phyloP scores from a whole-genome alignment of 768 basidiomycete genomes.

The Mrakia hoshinonis region DNA sequence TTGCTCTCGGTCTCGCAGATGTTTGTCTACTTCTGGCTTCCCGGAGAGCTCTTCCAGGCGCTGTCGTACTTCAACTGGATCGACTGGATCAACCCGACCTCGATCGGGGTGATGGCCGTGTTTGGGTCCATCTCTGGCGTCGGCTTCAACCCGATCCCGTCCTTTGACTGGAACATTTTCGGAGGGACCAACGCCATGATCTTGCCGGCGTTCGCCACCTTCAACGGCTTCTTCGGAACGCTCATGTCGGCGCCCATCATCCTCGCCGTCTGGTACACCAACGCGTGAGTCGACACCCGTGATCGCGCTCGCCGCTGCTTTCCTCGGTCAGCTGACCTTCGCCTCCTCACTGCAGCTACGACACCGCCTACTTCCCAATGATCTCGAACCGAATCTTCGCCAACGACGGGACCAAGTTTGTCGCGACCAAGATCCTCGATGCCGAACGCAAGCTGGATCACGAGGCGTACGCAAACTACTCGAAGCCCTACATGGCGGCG shows the following conservation, averaged over 20 bases:
- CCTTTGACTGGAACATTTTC: constrained; percentile 42
- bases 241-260: constrained; percentile 30
- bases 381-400: constrained; percentile 41
- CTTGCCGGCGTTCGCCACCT: constrained; percentile 43
- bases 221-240: constrained; percentile 43
- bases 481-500: constrained; percentile 44
- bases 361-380: constrained; percentile 42
- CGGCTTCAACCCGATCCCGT: constrained; percentile 41
- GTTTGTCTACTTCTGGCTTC: background rate
- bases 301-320: background rate
- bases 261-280: constrained; percentile 34
- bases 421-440: constrained; percentile 40
- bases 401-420: constrained; percentile 47
- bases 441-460: constrained; percentile 38
- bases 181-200: constrained; percentile 37
- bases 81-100: constrained; percentile 43
- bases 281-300: background rate
- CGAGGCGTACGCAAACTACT: constrained; percentile 47
- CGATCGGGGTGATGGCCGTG: constrained; percentile 39
- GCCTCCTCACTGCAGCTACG: constrained; percentile 20
- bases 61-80: constrained; percentile 32
- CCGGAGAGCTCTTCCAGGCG: constrained; percentile 33
- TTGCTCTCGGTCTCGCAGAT: background rate
- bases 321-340: no score
- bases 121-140: constrained; percentile 39